These are phyloP conservation scores for Aspergillus bertholletiae DNA, from an alignment of 495 filamentous ascomycete genomes.

Conservation along the genomic window DNA sequence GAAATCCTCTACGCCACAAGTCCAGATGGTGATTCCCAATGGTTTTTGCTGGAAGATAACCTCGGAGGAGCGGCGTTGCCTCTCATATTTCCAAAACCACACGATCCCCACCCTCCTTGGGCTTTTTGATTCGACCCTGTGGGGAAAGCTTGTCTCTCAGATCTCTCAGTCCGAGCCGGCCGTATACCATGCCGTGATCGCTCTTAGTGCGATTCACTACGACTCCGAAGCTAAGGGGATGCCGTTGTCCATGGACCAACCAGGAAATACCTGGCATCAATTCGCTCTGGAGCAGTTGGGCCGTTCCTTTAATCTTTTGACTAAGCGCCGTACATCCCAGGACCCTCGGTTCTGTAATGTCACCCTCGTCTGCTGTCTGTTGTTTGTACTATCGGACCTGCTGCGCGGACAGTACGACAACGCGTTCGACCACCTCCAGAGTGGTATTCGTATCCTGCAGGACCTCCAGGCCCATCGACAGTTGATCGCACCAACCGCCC, in stretches of 20 bases:
- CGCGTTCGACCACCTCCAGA: background rate
- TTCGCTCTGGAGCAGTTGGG: background rate
- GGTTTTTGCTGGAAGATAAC: background rate
- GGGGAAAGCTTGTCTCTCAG: background rate
- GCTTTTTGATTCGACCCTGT: background rate
- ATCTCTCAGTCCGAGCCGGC: background rate
- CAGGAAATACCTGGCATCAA: background rate
- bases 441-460: background rate
- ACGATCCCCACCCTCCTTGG: background rate
- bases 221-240: background rate
- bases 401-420: background rate
- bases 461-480: background rate
- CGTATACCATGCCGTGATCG: background rate
- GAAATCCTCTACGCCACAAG: no score
- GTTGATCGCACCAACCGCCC: background rate
- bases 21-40: no score
- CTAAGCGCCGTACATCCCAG: background rate
- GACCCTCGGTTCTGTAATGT: background rate
- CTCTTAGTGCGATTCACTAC: background rate
- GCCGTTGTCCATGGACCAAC: background rate
- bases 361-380: background rate
- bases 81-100: background rate
- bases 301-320: background rate
- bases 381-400: background rate
- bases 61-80: background rate